Conservation (phyloP, 768 basidiomycete genomes). For the Austroboletus eburneus region DNA sequence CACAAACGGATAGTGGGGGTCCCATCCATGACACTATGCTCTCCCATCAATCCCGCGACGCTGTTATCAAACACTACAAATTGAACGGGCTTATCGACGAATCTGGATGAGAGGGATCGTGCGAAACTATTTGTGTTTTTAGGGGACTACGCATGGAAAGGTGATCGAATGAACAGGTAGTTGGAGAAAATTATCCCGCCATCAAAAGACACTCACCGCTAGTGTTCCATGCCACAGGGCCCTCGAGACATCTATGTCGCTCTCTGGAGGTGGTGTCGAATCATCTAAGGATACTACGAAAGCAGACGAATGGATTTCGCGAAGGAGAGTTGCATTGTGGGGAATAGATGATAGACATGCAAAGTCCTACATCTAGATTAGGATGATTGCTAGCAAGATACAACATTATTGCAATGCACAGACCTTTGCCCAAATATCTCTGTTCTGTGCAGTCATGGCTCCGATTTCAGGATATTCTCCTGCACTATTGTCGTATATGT, state of each 20-base stretch:
- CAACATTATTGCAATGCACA: neutral
- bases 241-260: conserved; percentile 58
- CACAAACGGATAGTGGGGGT: conserved; percentile 75
- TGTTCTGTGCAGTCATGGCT: conserved; percentile 69
- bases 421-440: conserved; percentile 89
- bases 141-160: conserved; percentile 7
- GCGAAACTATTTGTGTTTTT: conserved; percentile 24
- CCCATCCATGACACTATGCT: conserved; percentile 90
- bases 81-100: conserved; percentile 89
- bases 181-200: neutral
- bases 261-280: conserved; percentile 41
- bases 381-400: neutral
- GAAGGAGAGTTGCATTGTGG: conserved; percentile 60
- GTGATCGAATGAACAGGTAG: neutral
- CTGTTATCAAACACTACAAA: conserved; percentile 83
- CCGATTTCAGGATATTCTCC: conserved; percentile 72
- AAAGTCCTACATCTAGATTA: conserved; percentile 48
- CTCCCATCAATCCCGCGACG: conserved; percentile 84
- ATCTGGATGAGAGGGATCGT: conserved; percentile 65
- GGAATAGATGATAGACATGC: conserved; percentile 52
- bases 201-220: conserved; percentile 37
- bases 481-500: conserved; percentile 63
- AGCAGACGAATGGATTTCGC: conserved; percentile 79
- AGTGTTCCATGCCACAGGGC: conserved; percentile 79
- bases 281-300: conserved; percentile 81